Base-by-base conservation (phyloP, 129 eudicot species). In the Flaveria robusta region DNA sequence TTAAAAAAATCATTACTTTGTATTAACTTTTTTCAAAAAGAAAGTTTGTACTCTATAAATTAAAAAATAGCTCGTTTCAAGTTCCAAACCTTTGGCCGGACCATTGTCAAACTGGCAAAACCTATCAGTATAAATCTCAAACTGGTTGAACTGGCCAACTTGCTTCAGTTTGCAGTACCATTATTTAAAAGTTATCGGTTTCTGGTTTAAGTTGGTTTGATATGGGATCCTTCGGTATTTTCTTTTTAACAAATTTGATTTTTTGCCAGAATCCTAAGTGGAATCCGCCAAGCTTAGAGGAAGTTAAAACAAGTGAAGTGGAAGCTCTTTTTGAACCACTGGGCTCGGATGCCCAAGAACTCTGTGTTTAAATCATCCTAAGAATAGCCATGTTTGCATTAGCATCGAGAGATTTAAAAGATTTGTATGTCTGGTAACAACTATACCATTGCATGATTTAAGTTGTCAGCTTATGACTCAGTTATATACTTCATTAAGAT, bases 271-370 rank as follows among this genome's bases (percentile, higher is more conserved):
- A 89, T 73, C 99, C 99, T 9, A 91, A 86, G 66, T 94, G 99
- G 99, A 84, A 85, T 41, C 99, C 99, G 0, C 52, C 96, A 66
- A 89, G 90, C 75, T 52, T 94, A 58, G 97, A 94, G 83, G 97
- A 89, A 79, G 99, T 94, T 79, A 74, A 91, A 71, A 47, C 79
- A 16, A 80, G 82, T 52, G 91, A 94, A 77, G 86, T 94, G 69
- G 96, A 91, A 81, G 83, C 88, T 15, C 83, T 88, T 5, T 91
- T 90, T 77, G 82, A 83, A 74, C 88, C 91, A 18, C 79, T 93
- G 4, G 74, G 75, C 37, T 81, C 91, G 0, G 89, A 77, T 52
- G 70, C 54, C 8, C 83, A 76, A 34, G 98, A 93, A 75, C 81
- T 93, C 76, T 34, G 64, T 22, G 85, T 88, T 46, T 93, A 83